These are phyloP conservation scores for Polygonum maritimum DNA, from an alignment of 148 eudicot species.

Conservation along the genomic window DNA sequence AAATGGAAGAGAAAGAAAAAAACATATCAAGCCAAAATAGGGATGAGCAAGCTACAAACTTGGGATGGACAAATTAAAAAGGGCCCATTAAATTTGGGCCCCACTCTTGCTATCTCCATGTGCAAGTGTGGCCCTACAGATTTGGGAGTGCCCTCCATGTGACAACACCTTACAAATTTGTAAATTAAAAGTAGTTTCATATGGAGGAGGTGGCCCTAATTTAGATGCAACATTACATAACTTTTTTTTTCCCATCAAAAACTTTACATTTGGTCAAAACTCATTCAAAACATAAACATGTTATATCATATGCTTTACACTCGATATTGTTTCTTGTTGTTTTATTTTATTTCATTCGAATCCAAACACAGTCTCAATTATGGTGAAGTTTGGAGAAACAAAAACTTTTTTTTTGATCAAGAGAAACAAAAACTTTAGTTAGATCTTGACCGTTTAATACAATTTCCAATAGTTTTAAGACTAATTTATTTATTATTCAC, in stretches of 20 bases:
- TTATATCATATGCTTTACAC: neutral
- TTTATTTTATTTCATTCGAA: too few relatives aligned
- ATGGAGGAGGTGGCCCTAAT: neutral
- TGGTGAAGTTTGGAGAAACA: too few relatives aligned
- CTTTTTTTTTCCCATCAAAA: slow-evolving; percentile 9
- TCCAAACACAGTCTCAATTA: too few relatives aligned
- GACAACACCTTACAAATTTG: slow-evolving; percentile 6
- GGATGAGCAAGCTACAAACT: neutral
- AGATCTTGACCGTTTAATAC: too few relatives aligned
- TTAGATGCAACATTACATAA: neutral
- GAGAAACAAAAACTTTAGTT: too few relatives aligned
- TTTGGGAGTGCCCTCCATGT: slow-evolving; percentile 17
- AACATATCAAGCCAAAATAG: neutral
- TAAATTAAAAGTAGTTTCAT: neutral
- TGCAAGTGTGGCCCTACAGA: slow-evolving; percentile 23
- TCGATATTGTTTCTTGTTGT: too few relatives aligned
- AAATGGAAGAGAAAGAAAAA: neutral
- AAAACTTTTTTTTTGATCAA: too few relatives aligned
- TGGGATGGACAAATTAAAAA: neutral
- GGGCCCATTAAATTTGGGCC: neutral
- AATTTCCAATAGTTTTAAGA: too few relatives aligned
- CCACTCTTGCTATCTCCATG: slow-evolving; percentile 21
- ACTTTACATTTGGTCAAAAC: slow-evolving; percentile 11
- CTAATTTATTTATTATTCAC: too few relatives aligned
- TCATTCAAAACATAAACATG: slow-evolving; percentile 14